Conservation (phyloP, 2,329 filamentous ascomycete genomes). For the Allantophomopsis lycopodina region DNA sequence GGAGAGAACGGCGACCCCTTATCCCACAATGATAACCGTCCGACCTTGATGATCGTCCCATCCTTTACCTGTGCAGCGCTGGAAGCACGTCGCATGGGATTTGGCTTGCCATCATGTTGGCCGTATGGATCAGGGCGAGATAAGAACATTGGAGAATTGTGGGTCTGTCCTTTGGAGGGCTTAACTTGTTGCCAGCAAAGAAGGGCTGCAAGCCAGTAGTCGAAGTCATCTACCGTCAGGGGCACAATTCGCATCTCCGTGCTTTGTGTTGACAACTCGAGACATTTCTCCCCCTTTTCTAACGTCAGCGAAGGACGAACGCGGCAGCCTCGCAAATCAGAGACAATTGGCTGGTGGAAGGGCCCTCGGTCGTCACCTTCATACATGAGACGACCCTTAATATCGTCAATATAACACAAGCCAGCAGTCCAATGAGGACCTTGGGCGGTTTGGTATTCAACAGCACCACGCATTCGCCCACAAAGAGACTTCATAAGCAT, state of each 20-base stretch:
- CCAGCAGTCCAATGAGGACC: slow-evolving; percentile 53
- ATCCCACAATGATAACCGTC: slow-evolving; percentile 84
- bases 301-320: slow-evolving; percentile 41
- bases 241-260: slow-evolving; percentile 52
- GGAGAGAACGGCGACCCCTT: slow-evolving; percentile 45
- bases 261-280: slow-evolving; percentile 39
- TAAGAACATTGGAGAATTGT: not conserved
- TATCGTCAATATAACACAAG: slow-evolving; percentile 68
- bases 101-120: slow-evolving; percentile 13
- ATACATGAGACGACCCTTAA: slow-evolving; percentile 61
- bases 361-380: slow-evolving; percentile 54
- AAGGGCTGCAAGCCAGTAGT: slow-evolving; percentile 68
- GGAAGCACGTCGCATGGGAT: slow-evolving; percentile 25
- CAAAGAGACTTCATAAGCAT: slow-evolving; percentile 65
- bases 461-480: slow-evolving; percentile 66
- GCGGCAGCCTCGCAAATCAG: slow-evolving; percentile 61
- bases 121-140: not conserved
- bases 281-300: slow-evolving; percentile 29
- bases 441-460: slow-evolving; percentile 55
- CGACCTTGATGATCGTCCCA: slow-evolving; percentile 85
- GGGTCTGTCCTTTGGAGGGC: slow-evolving; percentile 15
- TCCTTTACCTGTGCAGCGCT: slow-evolving; percentile 40
- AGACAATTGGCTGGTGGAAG: slow-evolving; percentile 53
- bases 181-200: slow-evolving; percentile 71
- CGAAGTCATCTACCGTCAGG: slow-evolving; percentile 49